Evolutionary conservation across 2,329 filamentous ascomycete species (phyloP).

Genomic region (Fusarium sororula): DNA sequence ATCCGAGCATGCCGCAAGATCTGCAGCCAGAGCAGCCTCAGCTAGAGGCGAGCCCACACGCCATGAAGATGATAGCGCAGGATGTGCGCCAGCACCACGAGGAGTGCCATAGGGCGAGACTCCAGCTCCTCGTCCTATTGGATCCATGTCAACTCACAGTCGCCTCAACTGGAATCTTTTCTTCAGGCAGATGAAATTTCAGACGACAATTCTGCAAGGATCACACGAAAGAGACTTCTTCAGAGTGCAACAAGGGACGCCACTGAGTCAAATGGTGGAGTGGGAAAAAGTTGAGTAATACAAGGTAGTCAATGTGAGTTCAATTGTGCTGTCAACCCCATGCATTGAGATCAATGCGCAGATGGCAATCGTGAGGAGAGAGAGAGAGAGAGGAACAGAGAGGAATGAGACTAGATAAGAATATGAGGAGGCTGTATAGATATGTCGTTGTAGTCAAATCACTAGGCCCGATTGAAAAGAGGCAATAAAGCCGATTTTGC

Average conservation of each 20-base stretch:
- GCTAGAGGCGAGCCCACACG: constrained; percentile 71
- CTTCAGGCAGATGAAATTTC: constrained; percentile 9
- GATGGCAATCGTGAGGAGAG: constrained; percentile 1
- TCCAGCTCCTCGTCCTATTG: constrained; percentile 32
- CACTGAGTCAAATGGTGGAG: constrained; percentile 17
- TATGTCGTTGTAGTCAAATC: constrained; percentile 27
- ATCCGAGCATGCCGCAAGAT: constrained; percentile 71
- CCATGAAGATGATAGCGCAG: constrained; percentile 57
- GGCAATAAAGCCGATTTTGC: constrained; percentile 17
- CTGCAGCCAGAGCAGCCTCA: constrained; percentile 70
- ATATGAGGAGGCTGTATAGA: constrained; percentile 21
- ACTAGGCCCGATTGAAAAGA: constrained; percentile 30
- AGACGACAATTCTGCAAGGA: constrained; percentile 9
- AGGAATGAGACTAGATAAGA: constrained; percentile 2
- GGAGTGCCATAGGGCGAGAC: constrained; percentile 36
- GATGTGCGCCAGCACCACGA: constrained; percentile 31
- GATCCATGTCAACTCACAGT: constrained; percentile 20
- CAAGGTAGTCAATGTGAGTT: constrained; percentile 18
- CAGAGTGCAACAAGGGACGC: constrained; percentile 16
- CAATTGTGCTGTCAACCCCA: constrained; percentile 5
- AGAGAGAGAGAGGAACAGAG: not conserved
- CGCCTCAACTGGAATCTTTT: not conserved
- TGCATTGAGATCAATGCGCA: not conserved
- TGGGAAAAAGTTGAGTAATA: constrained; percentile 19
- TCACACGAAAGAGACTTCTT: constrained; percentile 15